Evolutionary conservation across 2,329 filamentous ascomycete species (phyloP).

Genomic region (Aspergillus novoparasiticus): DNA sequence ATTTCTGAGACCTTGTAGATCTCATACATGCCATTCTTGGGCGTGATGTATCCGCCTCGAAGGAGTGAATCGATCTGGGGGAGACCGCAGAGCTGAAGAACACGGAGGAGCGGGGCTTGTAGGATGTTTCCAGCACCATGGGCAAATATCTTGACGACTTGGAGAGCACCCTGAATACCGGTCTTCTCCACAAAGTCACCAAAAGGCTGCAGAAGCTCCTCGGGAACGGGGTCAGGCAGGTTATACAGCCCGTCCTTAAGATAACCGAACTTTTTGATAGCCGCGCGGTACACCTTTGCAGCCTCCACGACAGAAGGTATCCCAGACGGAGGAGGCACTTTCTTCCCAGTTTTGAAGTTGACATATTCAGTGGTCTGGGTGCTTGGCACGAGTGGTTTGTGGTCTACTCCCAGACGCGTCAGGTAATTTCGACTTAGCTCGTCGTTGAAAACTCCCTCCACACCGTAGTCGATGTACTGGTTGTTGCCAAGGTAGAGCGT

Average conservation of each 20-base stretch:
- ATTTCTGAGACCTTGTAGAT: constrained; percentile 26
- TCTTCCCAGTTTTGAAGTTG: constrained; percentile 30
- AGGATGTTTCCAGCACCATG: constrained; percentile 17
- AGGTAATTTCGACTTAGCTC: constrained; percentile 34
- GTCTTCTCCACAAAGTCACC: constrained; percentile 20
- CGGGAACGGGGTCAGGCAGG: constrained; percentile 36
- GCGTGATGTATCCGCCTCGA: constrained; percentile 18
- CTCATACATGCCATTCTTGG: constrained; percentile 20
- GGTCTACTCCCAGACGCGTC: constrained; percentile 30
- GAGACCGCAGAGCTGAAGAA: constrained; percentile 16
- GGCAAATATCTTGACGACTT: constrained; percentile 11
- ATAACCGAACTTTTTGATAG: constrained; percentile 16
- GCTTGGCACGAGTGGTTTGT: constrained; percentile 15
- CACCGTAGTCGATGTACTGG: constrained; percentile 36
- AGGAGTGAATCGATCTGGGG: constrained; percentile 20
- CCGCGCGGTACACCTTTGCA: constrained; percentile 10
- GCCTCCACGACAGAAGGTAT: constrained; percentile 5
- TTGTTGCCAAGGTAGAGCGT: constrained; percentile 33
- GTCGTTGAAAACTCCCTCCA: constrained; percentile 35
- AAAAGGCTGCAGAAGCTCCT: constrained; percentile 21
- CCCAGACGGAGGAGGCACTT: constrained; percentile 14
- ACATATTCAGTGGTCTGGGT: constrained; percentile 24
- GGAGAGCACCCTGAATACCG: constrained; percentile 9
- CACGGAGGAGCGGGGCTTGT: constrained; percentile 12
- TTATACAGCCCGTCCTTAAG: constrained; percentile 32